These are phyloP conservation scores for Obba rivulosa DNA, from an alignment of 768 basidiomycete genomes.

Conservation along the genomic window DNA sequence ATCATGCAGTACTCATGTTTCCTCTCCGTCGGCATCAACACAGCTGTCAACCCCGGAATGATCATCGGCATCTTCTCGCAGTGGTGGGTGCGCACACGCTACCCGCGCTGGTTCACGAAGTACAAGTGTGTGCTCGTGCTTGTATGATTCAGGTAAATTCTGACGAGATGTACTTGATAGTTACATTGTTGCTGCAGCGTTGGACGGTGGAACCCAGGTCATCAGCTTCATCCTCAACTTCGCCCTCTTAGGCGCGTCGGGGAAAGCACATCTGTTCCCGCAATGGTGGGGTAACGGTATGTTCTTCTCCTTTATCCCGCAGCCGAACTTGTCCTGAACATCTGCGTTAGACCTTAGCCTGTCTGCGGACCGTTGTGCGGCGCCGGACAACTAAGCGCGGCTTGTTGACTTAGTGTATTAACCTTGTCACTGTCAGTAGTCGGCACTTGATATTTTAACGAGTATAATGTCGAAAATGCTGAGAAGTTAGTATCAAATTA, in stretches of 20 bases:
- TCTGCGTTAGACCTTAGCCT: conserved; percentile 14
- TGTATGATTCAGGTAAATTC: neutral
- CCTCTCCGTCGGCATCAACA: conserved; percentile 55
- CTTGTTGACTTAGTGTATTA: too few species aligned
- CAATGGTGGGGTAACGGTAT: conserved; percentile 22
- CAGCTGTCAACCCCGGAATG: conserved; percentile 41
- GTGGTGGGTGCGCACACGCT: conserved; percentile 35
- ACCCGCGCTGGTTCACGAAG: conserved; percentile 33
- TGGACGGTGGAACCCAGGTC: conserved; percentile 35
- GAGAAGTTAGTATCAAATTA: too few species aligned
- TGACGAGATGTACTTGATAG: conserved; percentile 9
- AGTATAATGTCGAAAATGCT: too few species aligned
- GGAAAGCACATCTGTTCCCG: conserved; percentile 22
- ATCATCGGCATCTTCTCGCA: conserved; percentile 40
- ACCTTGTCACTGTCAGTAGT: too few species aligned
- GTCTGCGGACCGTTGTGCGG: conserved; percentile 21
- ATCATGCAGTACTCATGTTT: conserved; percentile 34
- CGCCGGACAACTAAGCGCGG: conserved; percentile 9
- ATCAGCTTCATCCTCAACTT: conserved; percentile 32
- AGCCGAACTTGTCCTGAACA: neutral
- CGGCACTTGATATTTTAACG: too few species aligned
- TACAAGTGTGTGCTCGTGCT: neutral
- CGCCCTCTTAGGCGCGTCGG: conserved; percentile 24
- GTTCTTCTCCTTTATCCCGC: neutral
- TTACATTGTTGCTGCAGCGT: conserved; percentile 35